These are phyloP conservation scores for Apiotrichum sp. DNA, from an alignment of 1,284 basidiomycete genomes.

Conservation along the genomic window DNA sequence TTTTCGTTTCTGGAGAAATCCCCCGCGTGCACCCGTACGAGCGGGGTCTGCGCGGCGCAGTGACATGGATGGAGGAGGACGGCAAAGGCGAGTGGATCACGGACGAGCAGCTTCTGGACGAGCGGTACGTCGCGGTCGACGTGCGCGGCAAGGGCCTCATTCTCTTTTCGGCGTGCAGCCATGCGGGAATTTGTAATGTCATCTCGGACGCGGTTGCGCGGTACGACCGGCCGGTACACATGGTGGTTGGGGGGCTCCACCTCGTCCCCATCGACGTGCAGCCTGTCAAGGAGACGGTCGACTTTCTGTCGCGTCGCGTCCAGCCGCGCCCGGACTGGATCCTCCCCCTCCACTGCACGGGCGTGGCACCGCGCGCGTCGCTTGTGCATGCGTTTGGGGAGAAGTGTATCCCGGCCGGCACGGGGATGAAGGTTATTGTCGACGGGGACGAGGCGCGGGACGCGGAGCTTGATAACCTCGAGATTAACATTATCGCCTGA, in stretches of 20 bases:
- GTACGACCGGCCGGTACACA: slow-evolving; percentile 65
- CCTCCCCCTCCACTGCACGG: slow-evolving; percentile 76
- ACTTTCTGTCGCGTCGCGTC: slow-evolving; percentile 59
- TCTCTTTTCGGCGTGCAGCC: slow-evolving; percentile 76
- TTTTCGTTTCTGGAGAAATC: slow-evolving; percentile 71
- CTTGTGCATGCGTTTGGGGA: slow-evolving; percentile 63
- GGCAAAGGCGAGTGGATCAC: slow-evolving; percentile 51
- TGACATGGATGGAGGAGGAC: slow-evolving; percentile 55
- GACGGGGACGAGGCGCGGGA: slow-evolving; percentile 34
- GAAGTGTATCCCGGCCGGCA: slow-evolving; percentile 61
- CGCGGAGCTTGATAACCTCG: slow-evolving; percentile 10
- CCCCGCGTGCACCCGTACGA: slow-evolving; percentile 64
- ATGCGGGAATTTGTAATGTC: slow-evolving; percentile 78
- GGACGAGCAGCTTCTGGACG: slow-evolving; percentile 72
- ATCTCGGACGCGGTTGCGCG: slow-evolving; percentile 59
- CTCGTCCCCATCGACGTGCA: slow-evolving; percentile 60
- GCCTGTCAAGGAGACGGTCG: slow-evolving; percentile 62
- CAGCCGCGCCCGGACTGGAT: slow-evolving; percentile 62
- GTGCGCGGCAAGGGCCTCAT: slow-evolving; percentile 71
- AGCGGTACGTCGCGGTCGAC: slow-evolving; percentile 68
- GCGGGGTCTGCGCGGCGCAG: slow-evolving; percentile 59
- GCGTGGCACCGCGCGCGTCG: slow-evolving; percentile 64
- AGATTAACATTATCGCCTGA: slow-evolving; percentile 2
- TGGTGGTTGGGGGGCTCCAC: slow-evolving; percentile 76
- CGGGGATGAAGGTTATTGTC: slow-evolving; percentile 58